These are phyloP conservation scores for Pythium insidiosum DNA, from an alignment of 352 stramenopile species.

Conservation along the genomic window DNA sequence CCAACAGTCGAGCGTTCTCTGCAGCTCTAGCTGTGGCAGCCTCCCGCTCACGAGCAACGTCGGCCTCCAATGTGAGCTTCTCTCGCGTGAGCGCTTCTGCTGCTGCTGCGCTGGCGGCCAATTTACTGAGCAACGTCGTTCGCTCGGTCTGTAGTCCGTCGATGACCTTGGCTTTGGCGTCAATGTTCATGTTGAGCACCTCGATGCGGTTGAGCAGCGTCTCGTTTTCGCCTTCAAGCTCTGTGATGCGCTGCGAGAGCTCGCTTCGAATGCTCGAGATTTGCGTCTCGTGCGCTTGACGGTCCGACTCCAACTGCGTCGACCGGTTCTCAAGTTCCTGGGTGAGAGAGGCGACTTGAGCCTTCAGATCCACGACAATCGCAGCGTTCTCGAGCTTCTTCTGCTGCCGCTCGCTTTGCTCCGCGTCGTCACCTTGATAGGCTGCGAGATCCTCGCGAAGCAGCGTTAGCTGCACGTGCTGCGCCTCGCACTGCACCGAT, in stretches of 20 bases:
- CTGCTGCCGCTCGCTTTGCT: constrained; percentile 19
- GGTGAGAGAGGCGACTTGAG: constrained; percentile 19
- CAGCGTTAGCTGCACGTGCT: constrained; percentile 12
- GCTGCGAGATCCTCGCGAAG: constrained; percentile 11
- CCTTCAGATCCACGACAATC: constrained; percentile 23
- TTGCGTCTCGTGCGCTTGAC: background rate
- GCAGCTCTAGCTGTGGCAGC: constrained; percentile 9
- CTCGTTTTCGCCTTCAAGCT: constrained; percentile 1
- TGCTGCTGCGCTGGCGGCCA: too few species aligned
- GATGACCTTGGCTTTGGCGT: constrained; percentile 14
- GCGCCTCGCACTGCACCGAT: constrained; percentile 10
- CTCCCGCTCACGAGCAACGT: too few species aligned
- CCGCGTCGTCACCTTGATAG: constrained; percentile 17
- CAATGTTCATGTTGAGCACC: constrained; percentile 12
- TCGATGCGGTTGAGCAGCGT: constrained; percentile 10
- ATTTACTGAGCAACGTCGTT: too few species aligned
- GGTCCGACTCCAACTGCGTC: background rate
- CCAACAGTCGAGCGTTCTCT: too few species aligned
- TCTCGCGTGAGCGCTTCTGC: background rate
- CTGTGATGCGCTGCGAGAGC: background rate
- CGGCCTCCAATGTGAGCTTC: background rate
- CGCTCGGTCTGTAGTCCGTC: constrained; percentile 4
- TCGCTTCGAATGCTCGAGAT: background rate
- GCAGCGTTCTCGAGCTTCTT: constrained; percentile 16
- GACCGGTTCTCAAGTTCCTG: constrained; percentile 1